Evolutionary conservation across 148 eudicot species (phyloP).

Genomic region (Silene latifolia): DNA sequence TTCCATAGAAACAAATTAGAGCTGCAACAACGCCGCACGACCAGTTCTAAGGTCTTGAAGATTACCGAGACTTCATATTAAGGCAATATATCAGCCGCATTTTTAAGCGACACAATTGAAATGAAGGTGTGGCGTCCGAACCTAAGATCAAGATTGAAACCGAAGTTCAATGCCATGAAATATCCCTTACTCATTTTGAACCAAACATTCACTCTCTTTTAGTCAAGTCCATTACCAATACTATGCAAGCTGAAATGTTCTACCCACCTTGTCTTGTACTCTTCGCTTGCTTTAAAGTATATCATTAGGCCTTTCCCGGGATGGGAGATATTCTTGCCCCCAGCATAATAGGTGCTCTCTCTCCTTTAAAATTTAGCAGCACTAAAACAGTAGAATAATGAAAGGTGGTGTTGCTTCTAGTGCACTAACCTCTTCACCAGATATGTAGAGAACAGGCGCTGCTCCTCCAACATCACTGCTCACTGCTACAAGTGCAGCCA

Average conservation of each 20-base stretch:
- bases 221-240: neutral
- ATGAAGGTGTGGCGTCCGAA: neutral
- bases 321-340: neutral
- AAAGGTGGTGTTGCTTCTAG: neutral
- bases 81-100: neutral
- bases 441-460: constrained; percentile 78
- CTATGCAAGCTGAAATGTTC: neutral
- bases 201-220: neutral
- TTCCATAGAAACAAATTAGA: neutral
- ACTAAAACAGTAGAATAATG: neutral
- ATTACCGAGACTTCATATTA: neutral
- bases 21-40: neutral
- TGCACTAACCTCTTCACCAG: constrained; percentile 94
- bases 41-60: neutral
- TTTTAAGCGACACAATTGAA: neutral
- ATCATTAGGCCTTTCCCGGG: neutral
- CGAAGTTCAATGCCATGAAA: neutral
- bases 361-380: neutral
- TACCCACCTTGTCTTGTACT: neutral
- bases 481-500: constrained; percentile 86
- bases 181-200: neutral
- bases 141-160: neutral
- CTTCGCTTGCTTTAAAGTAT: neutral
- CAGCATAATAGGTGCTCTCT: neutral
- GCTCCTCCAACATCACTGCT: constrained; percentile 40